Percentiles rank a stretch among this genome's conserved stretches.
These are phyloP conservation scores for Stentor roeselii DNA, from an alignment of 73 alveolate species.

Conservation along the genomic window DNA sequence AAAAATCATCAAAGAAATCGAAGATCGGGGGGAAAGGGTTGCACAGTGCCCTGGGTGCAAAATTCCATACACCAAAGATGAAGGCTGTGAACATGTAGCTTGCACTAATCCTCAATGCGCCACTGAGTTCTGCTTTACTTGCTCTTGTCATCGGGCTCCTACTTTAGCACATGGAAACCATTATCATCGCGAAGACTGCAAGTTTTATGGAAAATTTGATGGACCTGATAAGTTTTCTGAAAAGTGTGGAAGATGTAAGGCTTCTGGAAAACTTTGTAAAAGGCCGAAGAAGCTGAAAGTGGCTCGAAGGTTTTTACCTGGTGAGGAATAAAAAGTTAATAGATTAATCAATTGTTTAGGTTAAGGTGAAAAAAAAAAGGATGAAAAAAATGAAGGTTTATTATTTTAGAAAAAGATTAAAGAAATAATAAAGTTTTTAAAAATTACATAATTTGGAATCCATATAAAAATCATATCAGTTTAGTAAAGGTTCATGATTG, in stretches of 20 bases:
- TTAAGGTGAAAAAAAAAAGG: too few relatives aligned
- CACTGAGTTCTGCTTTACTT: conserved; percentile 18
- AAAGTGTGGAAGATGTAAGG: conserved; percentile 1
- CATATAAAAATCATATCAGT: too few relatives aligned
- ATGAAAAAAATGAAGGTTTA: too few relatives aligned
- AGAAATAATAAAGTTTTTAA: too few relatives aligned
- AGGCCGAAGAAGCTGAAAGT: conserved; percentile 16
- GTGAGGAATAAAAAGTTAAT: neutral
- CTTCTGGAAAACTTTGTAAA: neutral
- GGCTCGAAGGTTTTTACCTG: neutral
- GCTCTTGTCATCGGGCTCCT: conserved; percentile 4
- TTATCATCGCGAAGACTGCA: conserved; percentile 23
- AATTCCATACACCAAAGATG: neutral
- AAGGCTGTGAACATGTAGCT: conserved; percentile 26
- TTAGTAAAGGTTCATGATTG: too few relatives aligned
- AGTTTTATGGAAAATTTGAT: neutral
- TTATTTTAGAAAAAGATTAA: too few relatives aligned
- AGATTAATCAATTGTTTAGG: too few relatives aligned
- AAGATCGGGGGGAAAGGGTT: neutral
- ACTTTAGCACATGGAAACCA: conserved; percentile 18
- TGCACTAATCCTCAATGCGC: conserved; percentile 21
- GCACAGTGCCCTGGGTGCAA: conserved; percentile 20
- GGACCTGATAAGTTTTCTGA: conserved; percentile 22
- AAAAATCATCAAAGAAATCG: neutral
- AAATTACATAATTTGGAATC: too few relatives aligned